Evolutionary conservation across 306 rosid species (phyloP).

Genomic region (Casuarina equisetifolia): DNA sequence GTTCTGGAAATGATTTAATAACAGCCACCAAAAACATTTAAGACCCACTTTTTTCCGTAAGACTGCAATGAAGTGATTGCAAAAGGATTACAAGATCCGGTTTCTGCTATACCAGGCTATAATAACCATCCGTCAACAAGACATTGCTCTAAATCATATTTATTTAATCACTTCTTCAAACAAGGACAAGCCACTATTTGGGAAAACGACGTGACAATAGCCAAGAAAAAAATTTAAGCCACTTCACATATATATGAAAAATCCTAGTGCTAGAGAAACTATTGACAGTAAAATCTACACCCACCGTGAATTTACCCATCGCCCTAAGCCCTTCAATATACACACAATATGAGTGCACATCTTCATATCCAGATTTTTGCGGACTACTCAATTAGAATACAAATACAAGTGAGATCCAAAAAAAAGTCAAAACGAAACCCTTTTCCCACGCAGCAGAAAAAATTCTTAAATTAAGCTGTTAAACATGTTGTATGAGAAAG

Average conservation of each 20-base stretch:
- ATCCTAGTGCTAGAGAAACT: not conserved
- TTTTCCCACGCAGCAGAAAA: not conserved
- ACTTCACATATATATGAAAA: no score
- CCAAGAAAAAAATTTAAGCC: no score
- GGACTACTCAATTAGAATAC: not conserved
- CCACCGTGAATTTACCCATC: no score
- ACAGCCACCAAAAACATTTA: no score
- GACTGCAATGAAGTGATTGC: not conserved
- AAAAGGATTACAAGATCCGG: not conserved
- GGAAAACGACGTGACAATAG: no score
- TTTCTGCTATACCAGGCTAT: not conserved
- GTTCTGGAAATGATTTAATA: no score
- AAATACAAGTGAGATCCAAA: not conserved
- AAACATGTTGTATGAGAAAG: slow-evolving; percentile 11
- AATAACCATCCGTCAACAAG: not conserved
- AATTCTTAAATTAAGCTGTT: not conserved
- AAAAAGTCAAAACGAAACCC: not conserved
- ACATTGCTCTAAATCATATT: not conserved
- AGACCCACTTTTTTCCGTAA: not conserved
- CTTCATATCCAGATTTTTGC: not conserved
- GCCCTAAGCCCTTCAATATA: not conserved
- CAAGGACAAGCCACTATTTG: not conserved
- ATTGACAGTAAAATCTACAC: not conserved
- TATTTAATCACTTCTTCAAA: not conserved
- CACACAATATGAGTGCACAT: not conserved